Conservation (phyloP, 1,284 basidiomycete species). For the Cryptococcus sp. region DNA sequence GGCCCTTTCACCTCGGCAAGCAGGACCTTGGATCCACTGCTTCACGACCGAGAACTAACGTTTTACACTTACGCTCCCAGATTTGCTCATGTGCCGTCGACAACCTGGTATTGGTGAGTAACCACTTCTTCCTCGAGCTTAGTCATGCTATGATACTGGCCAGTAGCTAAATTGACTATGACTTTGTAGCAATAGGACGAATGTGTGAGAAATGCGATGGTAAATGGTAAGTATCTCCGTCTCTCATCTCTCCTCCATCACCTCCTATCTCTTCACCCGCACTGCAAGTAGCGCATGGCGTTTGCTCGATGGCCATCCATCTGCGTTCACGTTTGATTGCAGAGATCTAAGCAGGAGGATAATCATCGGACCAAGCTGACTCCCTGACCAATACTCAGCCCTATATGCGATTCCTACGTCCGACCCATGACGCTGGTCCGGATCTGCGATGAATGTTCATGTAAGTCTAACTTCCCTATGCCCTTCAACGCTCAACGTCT, state of each 20-base stretch:
- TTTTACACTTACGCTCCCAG: slow-evolving; percentile 52
- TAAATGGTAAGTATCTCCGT: slow-evolving; percentile 75
- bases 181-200: slow-evolving; percentile 80
- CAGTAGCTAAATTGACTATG: background rate
- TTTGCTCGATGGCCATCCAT: no score
- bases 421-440: slow-evolving; percentile 95
- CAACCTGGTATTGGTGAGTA: slow-evolving; percentile 88
- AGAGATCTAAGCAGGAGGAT: no score
- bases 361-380: no score
- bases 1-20: no score
- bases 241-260: background rate
- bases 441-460: slow-evolving; percentile 99
- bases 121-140: background rate
- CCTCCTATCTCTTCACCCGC: no score
- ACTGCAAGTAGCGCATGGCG: no score
- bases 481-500: background rate
- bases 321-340: no score
- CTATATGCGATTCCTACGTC: slow-evolving; percentile 99
- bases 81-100: slow-evolving; percentile 94
- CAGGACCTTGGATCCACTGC: no score
- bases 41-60: no score
- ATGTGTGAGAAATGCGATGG: slow-evolving; percentile 99
- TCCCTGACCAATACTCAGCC: slow-evolving; percentile 58
- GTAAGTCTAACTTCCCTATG: slow-evolving; percentile 34
- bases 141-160: background rate